Evolutionary conservation across 2,329 filamentous ascomycete species (phyloP), one percentile per base, ranked within the genome.

Genomic region (Hymenoscyphus fraxineus): DNA sequence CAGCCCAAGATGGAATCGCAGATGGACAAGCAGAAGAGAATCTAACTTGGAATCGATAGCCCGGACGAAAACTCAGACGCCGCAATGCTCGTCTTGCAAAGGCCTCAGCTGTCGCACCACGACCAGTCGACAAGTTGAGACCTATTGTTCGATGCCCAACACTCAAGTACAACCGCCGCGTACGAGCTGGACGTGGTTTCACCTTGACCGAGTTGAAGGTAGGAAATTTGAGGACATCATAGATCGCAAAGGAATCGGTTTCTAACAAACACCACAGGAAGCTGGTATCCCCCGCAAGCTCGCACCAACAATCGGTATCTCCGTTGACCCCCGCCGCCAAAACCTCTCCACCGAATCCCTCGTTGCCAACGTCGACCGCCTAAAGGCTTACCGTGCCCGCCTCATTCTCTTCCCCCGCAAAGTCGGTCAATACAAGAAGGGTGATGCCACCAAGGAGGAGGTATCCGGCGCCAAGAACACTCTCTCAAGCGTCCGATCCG

Each of bases 121-220:
- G 95, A 77, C 95, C 95, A 75, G 91, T 97, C 82, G 95, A 99
- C 88, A 93, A 92, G 83, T 88, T 99, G 79, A 89, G 93, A 80
- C 95, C 95, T 74, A 84, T 98, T 81, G 94, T 99, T 76, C 91
- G 93, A 85, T 98, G 94, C 90, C 94, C 95, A 79, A 94, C 92
- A 77, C 83, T 97, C 86, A 97, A 96, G 88, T 96, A 99, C 88
- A 99, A 99, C 92, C 93, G 95, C 80, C 93, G 93, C 80, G 91
- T 96, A 79, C 90, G 95, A 80, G 88, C 92, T 78, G 95, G 95
- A 81, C 93, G 95, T 86, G 95, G 95, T 80, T 99, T 99, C 90
- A 92, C 94, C 76, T 86, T 98, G 74, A 86, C 89, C 83, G 95
- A 99, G 88, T 87, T 99, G 80, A 99, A 99, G 93, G 94, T 97